A percentile compares a stretch with the other conserved stretches of the same genome.
Conservation (phyloP, 2,329 filamentous ascomycete species). For the Beauveria caledonica region DNA sequence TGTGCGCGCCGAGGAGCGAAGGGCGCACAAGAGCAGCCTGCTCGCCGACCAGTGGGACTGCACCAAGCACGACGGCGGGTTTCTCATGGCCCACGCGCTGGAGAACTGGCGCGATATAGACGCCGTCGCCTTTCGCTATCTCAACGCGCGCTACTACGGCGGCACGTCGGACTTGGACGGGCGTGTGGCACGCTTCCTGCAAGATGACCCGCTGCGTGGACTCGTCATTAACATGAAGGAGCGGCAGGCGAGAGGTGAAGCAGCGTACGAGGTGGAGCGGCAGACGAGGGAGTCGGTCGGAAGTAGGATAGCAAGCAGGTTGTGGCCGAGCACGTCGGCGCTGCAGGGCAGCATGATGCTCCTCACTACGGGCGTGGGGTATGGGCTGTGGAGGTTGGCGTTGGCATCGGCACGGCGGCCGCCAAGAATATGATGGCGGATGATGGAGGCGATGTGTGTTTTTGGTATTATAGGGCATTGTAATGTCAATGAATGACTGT, state of each 20-base stretch:
- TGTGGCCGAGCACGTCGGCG: slow-evolving; percentile 1
- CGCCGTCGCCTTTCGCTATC: slow-evolving; percentile 14
- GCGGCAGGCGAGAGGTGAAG: neutral
- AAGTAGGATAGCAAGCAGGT: neutral
- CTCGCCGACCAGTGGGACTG: slow-evolving; percentile 2
- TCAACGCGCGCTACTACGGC: slow-evolving; percentile 17
- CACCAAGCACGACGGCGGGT: slow-evolving; percentile 11
- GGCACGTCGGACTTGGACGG: slow-evolving; percentile 1
- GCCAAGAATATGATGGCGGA: neutral
- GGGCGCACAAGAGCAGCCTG: neutral
- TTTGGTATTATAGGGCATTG: too few relatives aligned
- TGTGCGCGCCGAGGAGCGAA: neutral
- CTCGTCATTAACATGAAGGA: slow-evolving; percentile 5
- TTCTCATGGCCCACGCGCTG: slow-evolving; percentile 8
- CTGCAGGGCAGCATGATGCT: slow-evolving; percentile 6
- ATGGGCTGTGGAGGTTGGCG: slow-evolving; percentile 6
- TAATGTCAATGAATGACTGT: neutral
- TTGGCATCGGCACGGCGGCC: slow-evolving; percentile 4
- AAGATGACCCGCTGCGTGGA: neutral
- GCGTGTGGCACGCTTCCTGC: neutral
- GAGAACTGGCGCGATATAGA: slow-evolving; percentile 11
- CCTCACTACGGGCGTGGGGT: neutral
- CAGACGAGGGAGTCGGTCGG: too few relatives aligned
- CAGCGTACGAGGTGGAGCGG: neutral
- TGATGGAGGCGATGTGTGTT: neutral